Evolutionary conservation across 1,139 yeast genomes (phyloP).

Genomic region (Suhomyces chickasaworum): DNA sequence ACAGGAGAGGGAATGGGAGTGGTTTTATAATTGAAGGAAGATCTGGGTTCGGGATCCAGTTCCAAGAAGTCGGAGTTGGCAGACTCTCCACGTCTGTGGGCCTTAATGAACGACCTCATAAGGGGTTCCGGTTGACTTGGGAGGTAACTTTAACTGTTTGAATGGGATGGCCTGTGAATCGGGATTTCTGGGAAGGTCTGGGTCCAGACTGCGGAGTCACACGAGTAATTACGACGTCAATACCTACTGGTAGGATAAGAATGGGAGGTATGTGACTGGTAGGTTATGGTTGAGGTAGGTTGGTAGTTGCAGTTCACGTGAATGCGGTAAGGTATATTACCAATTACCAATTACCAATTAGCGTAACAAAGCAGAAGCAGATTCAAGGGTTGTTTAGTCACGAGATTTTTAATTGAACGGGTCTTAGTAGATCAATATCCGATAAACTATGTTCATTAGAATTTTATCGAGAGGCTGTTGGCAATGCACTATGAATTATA

Average conservation of each 20-base stretch:
- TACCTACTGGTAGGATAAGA: not conserved
- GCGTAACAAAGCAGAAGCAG: not conserved
- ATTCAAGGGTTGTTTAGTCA: not conserved
- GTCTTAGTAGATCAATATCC: no score
- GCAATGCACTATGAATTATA: no score
- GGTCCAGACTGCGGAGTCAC: not conserved
- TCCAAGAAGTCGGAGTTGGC: constrained; percentile 15
- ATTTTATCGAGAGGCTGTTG: no score
- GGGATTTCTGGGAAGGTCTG: not conserved
- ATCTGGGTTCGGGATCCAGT: constrained; percentile 11
- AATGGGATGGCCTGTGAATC: not conserved
- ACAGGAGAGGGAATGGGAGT: constrained; percentile 22
- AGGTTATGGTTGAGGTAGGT: not conserved
- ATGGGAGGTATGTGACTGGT: not conserved
- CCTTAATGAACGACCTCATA: constrained; percentile 53
- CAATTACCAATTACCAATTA: not conserved
- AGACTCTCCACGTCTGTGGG: constrained; percentile 36
- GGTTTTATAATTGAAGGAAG: constrained; percentile 12
- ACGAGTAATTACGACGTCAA: not conserved
- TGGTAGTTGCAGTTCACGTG: not conserved
- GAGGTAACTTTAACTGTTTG: no score
- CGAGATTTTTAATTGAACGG: no score
- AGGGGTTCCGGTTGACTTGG: not conserved
- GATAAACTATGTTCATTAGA: no score
- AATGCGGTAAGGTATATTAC: not conserved